Evolutionary conservation across 2,329 filamentous ascomycete genomes (phyloP).

Genomic region (Paraconiothyrium sp.): DNA sequence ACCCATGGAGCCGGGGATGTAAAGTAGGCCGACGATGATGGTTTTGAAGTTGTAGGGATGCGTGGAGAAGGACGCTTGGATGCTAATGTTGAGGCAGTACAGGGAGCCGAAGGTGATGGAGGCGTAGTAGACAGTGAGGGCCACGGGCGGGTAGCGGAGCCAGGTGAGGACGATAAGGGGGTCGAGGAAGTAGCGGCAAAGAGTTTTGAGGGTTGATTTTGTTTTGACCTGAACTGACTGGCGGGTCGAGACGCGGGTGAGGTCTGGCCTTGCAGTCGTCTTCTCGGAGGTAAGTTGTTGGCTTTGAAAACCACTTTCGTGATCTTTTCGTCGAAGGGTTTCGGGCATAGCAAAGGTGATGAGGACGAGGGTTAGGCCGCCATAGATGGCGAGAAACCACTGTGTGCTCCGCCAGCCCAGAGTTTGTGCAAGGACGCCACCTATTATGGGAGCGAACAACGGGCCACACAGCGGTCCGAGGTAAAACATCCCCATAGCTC

Average conservation of each 20-base stretch:
- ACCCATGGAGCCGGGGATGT: constrained; percentile 50
- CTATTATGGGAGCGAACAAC: constrained; percentile 43
- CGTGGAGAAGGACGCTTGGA: constrained; percentile 46
- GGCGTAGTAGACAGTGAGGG: constrained; percentile 52
- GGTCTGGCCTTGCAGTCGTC: constrained; percentile 20
- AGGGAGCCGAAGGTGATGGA: constrained; percentile 51
- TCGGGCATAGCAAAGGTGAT: constrained; percentile 42
- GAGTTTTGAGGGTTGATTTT: constrained; percentile 34
- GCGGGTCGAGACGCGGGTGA: constrained; percentile 43
- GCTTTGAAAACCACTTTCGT: constrained; percentile 7
- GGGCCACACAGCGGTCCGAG: constrained; percentile 45
- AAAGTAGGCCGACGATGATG: constrained; percentile 49
- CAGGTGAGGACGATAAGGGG: constrained; percentile 51
- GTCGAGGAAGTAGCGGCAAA: constrained; percentile 51
- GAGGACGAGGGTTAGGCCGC: constrained; percentile 32
- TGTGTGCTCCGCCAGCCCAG: constrained; percentile 45
- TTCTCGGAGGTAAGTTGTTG: constrained; percentile 18
- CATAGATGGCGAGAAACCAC: constrained; percentile 46
- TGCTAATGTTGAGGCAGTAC: constrained; percentile 53
- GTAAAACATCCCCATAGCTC: constrained; percentile 46
- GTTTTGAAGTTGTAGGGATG: constrained; percentile 49
- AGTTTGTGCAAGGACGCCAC: constrained; percentile 35
- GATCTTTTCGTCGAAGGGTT: constrained; percentile 31
- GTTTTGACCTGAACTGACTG: constrained; percentile 47
- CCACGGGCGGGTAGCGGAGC: constrained; percentile 50